Evolutionary conservation across 1,284 basidiomycete species (phyloP), one percentile per base, ranked within the genome.

Genomic region (Spongispora temasekensis): DNA sequence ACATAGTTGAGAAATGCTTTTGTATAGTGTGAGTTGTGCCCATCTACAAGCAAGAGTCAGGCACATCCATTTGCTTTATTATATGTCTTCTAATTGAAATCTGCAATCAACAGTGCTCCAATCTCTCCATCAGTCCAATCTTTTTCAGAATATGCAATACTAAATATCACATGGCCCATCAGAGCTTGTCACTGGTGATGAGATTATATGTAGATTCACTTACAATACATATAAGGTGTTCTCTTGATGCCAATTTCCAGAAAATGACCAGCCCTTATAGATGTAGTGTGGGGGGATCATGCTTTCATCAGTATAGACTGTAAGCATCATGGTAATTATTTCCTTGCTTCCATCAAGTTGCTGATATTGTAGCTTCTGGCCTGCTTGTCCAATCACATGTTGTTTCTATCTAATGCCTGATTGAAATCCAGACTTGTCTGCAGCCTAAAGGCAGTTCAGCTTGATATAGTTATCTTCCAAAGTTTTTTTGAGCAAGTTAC

Each of bases 271-370:
- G 1, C 59, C 55, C 4, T 62, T 61, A 9, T 62, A 62, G 1
- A 62, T 62, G 30, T 21, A 13, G 9, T 27, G 6, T 8, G 48
- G 48, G 12, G 53, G 21, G 1, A 61, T 61, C 0, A 17, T 3
- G 1, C 42, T 12, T 0, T 53, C 60, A 55, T 61, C 34, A 2
- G 58, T 37, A 54, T 58, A 62, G 3, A 62, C 60, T 23, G 51
- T 56, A 2, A 60, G 30, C 42, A 62, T 32, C 7, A 61, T 21
- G 17, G 58, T 60, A 21, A 62, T 60, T 3, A 35, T 62, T 7
- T 60, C 50, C 3, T 10, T 1, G 10, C 48, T 61, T 25, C 54
- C 42, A 35, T 60, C 51, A 32, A 2, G 4, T 28, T 61, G 60
- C 7, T 60, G 40, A 56, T 61, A 27, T 15, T 61, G 58, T 1